Evolutionary conservation across 2,329 filamentous ascomycete species (phyloP).

Genomic region (Colletotrichum acutatum): DNA sequence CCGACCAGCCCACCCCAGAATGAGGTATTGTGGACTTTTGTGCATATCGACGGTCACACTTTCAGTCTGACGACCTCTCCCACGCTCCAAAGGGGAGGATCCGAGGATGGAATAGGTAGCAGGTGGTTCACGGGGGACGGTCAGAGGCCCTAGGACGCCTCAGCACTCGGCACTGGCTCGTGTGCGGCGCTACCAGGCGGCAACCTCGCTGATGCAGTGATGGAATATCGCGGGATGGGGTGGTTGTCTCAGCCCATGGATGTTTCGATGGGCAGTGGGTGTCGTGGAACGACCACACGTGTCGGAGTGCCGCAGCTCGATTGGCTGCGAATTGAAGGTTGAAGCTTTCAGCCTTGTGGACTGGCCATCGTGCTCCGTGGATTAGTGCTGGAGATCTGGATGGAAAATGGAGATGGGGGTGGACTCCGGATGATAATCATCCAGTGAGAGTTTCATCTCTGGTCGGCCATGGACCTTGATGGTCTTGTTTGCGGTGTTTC

Average conservation of each 20-base stretch:
- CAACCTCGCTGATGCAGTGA: neutral
- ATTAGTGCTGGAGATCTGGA: constrained; percentile 9
- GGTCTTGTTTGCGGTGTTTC: constrained; percentile 10
- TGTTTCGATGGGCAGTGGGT: neutral
- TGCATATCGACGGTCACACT: constrained; percentile 15
- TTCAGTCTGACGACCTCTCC: constrained; percentile 1
- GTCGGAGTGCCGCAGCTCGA: constrained; percentile 21
- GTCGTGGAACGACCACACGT: constrained; percentile 24
- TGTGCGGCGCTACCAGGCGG: constrained; percentile 2
- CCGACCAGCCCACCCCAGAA: constrained; percentile 24
- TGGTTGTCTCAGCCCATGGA: constrained; percentile 16
- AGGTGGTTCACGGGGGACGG: constrained; percentile 16
- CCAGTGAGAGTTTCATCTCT: constrained; percentile 12
- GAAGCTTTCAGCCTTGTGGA: constrained; percentile 31
- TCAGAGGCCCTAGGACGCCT: constrained; percentile 7
- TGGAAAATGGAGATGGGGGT: neutral
- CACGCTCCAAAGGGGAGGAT: neutral
- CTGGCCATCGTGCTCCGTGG: constrained; percentile 17
- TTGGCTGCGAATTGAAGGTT: constrained; percentile 9
- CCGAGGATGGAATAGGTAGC: neutral
- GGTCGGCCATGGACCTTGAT: constrained; percentile 23
- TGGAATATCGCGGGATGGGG: neutral
- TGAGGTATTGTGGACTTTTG: constrained; percentile 13
- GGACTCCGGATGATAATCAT: neutral
- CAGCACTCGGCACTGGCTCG: neutral